Base-by-base conservation (phyloP, 805 yeast species). In the Myxozyma sirexii region DNA sequence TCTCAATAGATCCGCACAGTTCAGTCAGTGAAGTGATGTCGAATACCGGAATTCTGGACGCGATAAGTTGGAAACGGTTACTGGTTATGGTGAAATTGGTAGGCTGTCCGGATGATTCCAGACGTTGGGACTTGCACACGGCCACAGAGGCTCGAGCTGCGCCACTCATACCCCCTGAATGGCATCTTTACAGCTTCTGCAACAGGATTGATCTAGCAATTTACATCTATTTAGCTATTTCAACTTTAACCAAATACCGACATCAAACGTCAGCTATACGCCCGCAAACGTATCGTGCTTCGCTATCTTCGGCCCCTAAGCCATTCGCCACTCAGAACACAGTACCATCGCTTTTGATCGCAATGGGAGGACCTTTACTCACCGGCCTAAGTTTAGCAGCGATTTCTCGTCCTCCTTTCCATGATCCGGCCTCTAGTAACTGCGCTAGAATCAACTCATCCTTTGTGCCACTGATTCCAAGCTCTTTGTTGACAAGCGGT, bases 391-490 rank as follows among this genome's bases (percentile, higher is more conserved):
- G 65, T 57, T 73, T 68, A 8, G 80, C 80, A 1, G 89, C 88
- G 54, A 83, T 81, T 54, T 80, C 80, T 60, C 89, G 75, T 0
- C 89, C 89, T 1, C 68, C 64, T 48, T 61, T 81, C 89, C 89
- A 84, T 31, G 84, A 79, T 0, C 89, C 89, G 1, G 88, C 88
- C 64, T 84, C 89, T 48, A 84, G 80, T 57, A 84, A 68, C 69
- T 84, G 88, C 1, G 88, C 84, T 44, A 84, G 70, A 7, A 70
- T 63, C 47, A 84, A 67, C 47, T 74, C 73, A 4, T 74, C 71
- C 19, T 69, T 70, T 13, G 45, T 47, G 1, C 62, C 63, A 8
- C 59, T 64, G 33, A 75, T 73, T 0, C 70, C 72, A 51, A 84
- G 68, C 53, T 75, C 74, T 29, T 77, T 73, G 64, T 84, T 84